These are phyloP conservation scores for Aspergillus sp. DNA, from an alignment of 2,329 filamentous ascomycete species.

Conservation along the genomic window DNA sequence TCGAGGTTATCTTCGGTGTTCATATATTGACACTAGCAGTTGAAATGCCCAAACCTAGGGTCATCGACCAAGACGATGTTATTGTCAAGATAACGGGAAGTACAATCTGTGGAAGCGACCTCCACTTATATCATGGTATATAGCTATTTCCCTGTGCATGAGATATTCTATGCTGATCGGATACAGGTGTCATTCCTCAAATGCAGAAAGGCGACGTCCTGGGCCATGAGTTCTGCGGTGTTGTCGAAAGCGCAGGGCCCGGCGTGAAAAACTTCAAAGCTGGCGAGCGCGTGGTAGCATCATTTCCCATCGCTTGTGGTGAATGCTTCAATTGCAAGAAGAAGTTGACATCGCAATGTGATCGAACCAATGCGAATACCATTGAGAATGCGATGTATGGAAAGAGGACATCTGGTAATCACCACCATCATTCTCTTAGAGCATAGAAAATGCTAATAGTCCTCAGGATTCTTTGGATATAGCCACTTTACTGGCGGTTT, in stretches of 20 bases:
- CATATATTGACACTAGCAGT: conserved; percentile 29
- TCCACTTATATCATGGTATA: conserved; percentile 45
- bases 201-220: conserved; percentile 60
- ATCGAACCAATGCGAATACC: conserved; percentile 69
- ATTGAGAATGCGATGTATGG: conserved; percentile 71
- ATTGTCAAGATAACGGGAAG: conserved; percentile 69
- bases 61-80: conserved; percentile 68
- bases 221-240: conserved; percentile 52
- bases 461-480: conserved; percentile 60
- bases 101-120: conserved; percentile 56
- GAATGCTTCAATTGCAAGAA: conserved; percentile 70
- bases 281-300: conserved; percentile 69
- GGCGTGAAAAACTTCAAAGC: conserved; percentile 48
- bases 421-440: not conserved
- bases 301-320: conserved; percentile 70
- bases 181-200: conserved; percentile 46
- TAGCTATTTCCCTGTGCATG: not conserved
- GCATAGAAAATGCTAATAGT: not conserved
- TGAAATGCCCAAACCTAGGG: conserved; percentile 61
- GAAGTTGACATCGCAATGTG: conserved; percentile 72
- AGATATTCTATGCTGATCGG: conserved; percentile 2
- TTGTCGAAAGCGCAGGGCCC: conserved; percentile 50
- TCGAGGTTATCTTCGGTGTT: not conserved
- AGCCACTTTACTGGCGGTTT: conserved; percentile 76
- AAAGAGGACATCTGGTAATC: conserved; percentile 52